phyloP scores from a whole-genome alignment of 805 yeast species.

The Nematodospora valgi region DNA sequence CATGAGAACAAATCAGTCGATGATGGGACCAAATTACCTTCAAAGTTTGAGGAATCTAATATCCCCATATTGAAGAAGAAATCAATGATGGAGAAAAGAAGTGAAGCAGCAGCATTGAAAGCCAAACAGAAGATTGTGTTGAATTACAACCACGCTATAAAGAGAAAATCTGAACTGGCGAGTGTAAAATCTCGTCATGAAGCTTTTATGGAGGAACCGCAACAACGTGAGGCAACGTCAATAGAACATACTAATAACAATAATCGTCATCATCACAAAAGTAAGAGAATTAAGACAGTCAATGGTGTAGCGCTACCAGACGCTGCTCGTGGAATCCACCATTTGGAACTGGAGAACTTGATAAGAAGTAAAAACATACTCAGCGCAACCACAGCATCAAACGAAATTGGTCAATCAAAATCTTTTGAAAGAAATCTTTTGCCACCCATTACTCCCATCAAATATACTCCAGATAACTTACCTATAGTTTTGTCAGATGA shows the following conservation, averaged over 20 bases:
- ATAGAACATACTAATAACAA: background rate
- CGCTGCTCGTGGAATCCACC: conserved; percentile 34
- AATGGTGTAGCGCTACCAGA: conserved; percentile 37
- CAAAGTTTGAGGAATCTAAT: background rate
- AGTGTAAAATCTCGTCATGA: background rate
- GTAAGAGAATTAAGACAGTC: conserved; percentile 13
- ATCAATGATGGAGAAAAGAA: conserved; percentile 26
- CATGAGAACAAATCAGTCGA: too few species aligned
- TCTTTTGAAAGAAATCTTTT: too few species aligned
- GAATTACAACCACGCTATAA: conserved; percentile 1
- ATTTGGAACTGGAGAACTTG: background rate
- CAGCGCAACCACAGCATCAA: too few species aligned
- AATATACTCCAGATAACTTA: conserved; percentile 18
- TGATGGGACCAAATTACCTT: background rate
- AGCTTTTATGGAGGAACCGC: background rate
- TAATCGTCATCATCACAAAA: conserved; percentile 1
- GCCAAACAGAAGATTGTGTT: conserved; percentile 21
- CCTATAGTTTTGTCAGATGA: conserved; percentile 44
- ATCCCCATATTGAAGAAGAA: conserved; percentile 13
- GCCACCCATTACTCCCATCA: conserved; percentile 4
- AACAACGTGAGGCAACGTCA: background rate
- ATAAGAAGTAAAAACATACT: background rate
- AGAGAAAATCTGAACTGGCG: background rate
- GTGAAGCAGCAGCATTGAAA: conserved; percentile 23
- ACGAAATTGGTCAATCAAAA: too few species aligned